These are phyloP conservation scores for Cercospora citrullina DNA, from an alignment of 2,329 filamentous ascomycete species.

Conservation along the genomic window DNA sequence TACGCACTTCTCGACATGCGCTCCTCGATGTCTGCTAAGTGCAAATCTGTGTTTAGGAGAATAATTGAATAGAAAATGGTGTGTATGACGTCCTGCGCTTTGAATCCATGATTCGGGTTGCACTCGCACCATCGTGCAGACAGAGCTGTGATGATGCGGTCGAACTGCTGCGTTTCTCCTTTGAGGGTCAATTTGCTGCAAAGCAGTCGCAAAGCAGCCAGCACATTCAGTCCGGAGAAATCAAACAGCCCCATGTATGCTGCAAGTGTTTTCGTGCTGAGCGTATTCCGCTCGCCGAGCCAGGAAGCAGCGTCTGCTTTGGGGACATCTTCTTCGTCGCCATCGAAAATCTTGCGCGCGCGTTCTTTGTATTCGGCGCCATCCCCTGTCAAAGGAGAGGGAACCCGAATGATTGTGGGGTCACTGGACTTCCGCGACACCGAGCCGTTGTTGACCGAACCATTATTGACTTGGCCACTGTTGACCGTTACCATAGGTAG, in stretches of 20 bases:
- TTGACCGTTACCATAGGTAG: slow-evolving; percentile 20
- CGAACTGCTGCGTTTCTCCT: slow-evolving; percentile 94
- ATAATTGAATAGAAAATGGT: slow-evolving; percentile 96
- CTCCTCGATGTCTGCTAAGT: slow-evolving; percentile 89
- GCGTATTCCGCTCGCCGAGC: slow-evolving; percentile 70
- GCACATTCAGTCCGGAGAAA: slow-evolving; percentile 77
- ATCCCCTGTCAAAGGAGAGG: slow-evolving; percentile 29
- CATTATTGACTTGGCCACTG: slow-evolving; percentile 1
- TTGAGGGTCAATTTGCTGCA: slow-evolving; percentile 80
- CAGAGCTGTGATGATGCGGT: slow-evolving; percentile 87
- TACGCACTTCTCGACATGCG: slow-evolving; percentile 97
- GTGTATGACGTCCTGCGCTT: slow-evolving; percentile 88
- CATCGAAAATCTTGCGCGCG: slow-evolving; percentile 80
- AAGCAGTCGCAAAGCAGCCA: slow-evolving; percentile 74
- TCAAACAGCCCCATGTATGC: slow-evolving; percentile 95
- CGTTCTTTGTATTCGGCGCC: slow-evolving; percentile 69
- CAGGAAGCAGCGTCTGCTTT: slow-evolving; percentile 81
- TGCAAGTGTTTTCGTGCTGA: slow-evolving; percentile 56
- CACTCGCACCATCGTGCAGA: slow-evolving; percentile 89
- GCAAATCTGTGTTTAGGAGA: slow-evolving; percentile 91
- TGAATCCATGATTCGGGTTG: slow-evolving; percentile 92
- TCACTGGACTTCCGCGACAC: slow-evolving; percentile 40
- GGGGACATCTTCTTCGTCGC: slow-evolving; percentile 75
- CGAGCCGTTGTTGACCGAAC: slow-evolving; percentile 53
- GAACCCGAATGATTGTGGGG: slow-evolving; percentile 24